phyloP scores from a whole-genome alignment of 495 filamentous ascomycete genomes.

The Lasiosphaeria hispida region DNA sequence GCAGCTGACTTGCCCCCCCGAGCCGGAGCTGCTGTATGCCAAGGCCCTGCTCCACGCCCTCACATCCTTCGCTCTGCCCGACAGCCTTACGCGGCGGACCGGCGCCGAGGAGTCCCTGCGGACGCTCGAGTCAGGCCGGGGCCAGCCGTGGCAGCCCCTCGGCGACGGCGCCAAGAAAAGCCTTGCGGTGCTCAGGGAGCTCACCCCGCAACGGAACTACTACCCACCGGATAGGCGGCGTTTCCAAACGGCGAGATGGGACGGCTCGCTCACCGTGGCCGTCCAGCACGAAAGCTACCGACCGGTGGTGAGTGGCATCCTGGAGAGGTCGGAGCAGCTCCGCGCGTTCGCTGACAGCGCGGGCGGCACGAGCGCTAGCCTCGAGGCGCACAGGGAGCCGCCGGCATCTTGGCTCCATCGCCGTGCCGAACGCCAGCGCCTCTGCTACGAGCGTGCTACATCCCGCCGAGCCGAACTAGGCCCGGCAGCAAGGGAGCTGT shows the following conservation, averaged over 20 bases:
- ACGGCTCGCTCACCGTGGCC: neutral
- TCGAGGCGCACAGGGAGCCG: neutral
- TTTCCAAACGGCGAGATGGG: conserved; percentile 6
- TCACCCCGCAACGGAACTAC: neutral
- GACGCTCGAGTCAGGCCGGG: neutral
- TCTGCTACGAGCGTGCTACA: neutral
- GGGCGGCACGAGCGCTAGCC: neutral
- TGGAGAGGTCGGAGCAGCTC: neutral
- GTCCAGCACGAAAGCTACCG: conserved; percentile 11
- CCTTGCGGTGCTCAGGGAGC: neutral
- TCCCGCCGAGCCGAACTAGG: neutral
- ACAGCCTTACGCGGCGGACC: conserved; percentile 6
- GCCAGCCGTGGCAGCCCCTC: conserved; percentile 3
- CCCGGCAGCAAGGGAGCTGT: neutral
- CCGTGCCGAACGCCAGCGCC: conserved; percentile 2
- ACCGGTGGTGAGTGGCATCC: neutral
- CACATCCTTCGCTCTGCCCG: conserved; percentile 1
- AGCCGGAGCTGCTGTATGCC: conserved; percentile 6
- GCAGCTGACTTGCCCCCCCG: conserved; percentile 1
- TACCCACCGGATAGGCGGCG: conserved; percentile 3
- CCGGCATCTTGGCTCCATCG: neutral
- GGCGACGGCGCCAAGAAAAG: neutral
- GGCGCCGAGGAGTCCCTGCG: conserved; percentile 8
- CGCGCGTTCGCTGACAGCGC: neutral
- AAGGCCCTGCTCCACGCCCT: conserved; percentile 9